Conservation (phyloP, 208 protist genomes). For the Plasmodiophora brassicae region DNA sequence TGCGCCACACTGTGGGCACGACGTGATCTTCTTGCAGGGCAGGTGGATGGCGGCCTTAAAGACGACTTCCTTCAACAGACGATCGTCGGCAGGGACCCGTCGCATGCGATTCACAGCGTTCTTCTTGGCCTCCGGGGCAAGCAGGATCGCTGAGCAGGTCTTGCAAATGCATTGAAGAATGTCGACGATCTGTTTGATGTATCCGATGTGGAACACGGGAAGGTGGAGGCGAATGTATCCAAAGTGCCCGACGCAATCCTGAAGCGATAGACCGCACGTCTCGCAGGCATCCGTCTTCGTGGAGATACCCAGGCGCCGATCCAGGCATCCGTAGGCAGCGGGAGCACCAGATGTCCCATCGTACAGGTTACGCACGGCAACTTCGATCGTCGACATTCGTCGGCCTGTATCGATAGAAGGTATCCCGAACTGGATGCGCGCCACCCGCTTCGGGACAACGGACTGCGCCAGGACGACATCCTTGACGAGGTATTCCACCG, state of each 20-base stretch:
- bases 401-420: conserved; percentile 14
- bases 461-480: conserved; percentile 6
- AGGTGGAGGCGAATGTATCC: conserved; percentile 92
- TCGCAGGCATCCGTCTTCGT: conserved; percentile 73
- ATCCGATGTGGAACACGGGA: conserved; percentile 95
- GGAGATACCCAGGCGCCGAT: conserved; percentile 66
- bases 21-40: conserved; percentile 53
- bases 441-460: neutral
- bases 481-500: neutral
- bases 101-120: neutral
- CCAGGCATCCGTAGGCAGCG: conserved; percentile 40
- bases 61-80: conserved; percentile 37
- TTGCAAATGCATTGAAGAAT: conserved; percentile 97
- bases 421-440: neutral
- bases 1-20: conserved; percentile 83
- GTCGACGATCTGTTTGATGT: conserved; percentile 81
- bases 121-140: conserved; percentile 36
- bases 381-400: conserved; percentile 9
- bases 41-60: conserved; percentile 25
- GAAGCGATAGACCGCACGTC: conserved; percentile 75
- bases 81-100: neutral
- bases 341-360: conserved; percentile 31
- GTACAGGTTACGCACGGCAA: conserved; percentile 43
- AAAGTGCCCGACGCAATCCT: conserved; percentile 95
- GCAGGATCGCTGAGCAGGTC: conserved; percentile 54